Evolutionary conservation across 169 alveolate species (phyloP), one percentile per base, ranked within the genome.

Genomic region (Eimeria praecox): DNA sequence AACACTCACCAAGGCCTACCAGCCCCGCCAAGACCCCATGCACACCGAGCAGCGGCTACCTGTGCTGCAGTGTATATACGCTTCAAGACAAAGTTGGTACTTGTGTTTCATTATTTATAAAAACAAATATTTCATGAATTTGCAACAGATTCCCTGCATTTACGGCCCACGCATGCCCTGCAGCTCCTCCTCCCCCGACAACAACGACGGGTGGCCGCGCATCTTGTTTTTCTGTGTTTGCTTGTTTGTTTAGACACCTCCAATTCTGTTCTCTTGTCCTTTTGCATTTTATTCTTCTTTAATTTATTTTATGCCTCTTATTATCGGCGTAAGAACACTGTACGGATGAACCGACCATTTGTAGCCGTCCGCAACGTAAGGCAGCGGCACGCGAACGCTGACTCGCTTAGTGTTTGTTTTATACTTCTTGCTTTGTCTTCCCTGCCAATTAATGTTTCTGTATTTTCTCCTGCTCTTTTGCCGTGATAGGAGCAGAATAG

Each of bases 1-100:
- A 66, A 44, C 78, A 30, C 20, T 14, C 12, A 24, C 46, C 40
- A 24, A n/a, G 78, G 78, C 78, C 78, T 9, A 66, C 42, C 78
- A 66, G 78, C 78, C 78, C 78, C 78, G 46, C 78, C 27, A 3
- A 30, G 78, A 66, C 44, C 78, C 78, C 78, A 30, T 66, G 78
- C 24, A 33, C 78, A 66, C 46, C 1, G 78, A 66, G 78, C 78
- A 66, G 44, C 22, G 44, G 78, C 78, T 30, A 66, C 44, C 78
- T 6, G 78, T 66, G 78, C 78, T 9, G 46, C 78, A 66, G 46
- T 4, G 30, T 33, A n/a, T 9, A 66, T 66, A 66, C 46, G 33
- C 78, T 6, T n/a, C 35, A 66, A 33, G 14, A 30, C 30, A n/a
- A 66, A 66, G 5, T 66, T 66, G 44, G 27, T 30, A 30, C 3